phyloP scores from a whole-genome alignment of 805 yeast genomes.

The Candida awuae region DNA sequence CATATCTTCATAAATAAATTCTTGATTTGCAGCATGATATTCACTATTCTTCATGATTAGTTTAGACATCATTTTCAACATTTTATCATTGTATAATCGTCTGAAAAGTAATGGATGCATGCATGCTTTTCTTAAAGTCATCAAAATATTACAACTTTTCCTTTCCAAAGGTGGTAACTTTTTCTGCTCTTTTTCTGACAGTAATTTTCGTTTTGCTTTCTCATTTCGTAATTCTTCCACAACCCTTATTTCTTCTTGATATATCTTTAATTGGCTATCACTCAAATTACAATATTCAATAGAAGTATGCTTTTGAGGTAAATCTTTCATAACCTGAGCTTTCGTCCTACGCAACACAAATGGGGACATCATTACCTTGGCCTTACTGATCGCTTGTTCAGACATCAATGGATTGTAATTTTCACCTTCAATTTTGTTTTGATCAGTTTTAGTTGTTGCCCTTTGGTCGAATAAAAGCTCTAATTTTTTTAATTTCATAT shows the following conservation, averaged over 20 bases:
- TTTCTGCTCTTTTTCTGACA: conserved; percentile 29
- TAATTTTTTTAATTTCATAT: conserved; percentile 73
- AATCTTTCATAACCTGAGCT: conserved; percentile 81
- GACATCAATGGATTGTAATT: conserved; percentile 75
- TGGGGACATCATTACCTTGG: conserved; percentile 98
- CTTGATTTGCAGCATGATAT: conserved; percentile 65
- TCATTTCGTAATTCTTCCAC: conserved; percentile 36
- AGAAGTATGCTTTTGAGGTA: conserved; percentile 67
- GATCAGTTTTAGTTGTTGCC: conserved; percentile 52
- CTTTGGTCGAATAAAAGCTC: conserved; percentile 80
- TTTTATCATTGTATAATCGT: conserved; percentile 46
- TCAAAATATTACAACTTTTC: conserved; percentile 54
- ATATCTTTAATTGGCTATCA: conserved; percentile 47
- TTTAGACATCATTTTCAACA: conserved; percentile 58
- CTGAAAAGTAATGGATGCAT: conserved; percentile 87
- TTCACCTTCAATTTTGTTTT: conserved; percentile 33
- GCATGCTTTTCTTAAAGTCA: conserved; percentile 88
- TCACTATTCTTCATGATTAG: conserved; percentile 75
- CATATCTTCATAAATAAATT: conserved; percentile 89
- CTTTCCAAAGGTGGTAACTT: conserved; percentile 21
- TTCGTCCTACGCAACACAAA: conserved; percentile 89
- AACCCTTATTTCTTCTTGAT: conserved; percentile 46
- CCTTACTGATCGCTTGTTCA: conserved; percentile 84
- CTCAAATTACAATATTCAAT: conserved; percentile 61
- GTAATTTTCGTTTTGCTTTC: conserved; percentile 34